Base-by-base conservation (phyloP, 139 green algal species). In the Haematococcus lacustris region DNA sequence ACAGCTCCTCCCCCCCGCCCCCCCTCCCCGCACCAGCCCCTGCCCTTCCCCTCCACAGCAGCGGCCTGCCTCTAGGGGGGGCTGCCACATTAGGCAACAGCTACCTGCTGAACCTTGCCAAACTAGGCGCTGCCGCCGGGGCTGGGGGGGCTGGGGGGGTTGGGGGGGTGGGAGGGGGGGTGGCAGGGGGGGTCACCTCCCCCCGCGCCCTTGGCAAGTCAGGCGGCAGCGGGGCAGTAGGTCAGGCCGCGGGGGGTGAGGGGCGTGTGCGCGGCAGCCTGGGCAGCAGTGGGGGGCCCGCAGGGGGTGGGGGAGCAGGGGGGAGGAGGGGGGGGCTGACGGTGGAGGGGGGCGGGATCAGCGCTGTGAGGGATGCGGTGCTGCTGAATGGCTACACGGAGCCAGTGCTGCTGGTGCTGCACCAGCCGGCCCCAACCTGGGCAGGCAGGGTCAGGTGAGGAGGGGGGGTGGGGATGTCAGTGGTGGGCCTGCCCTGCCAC, bases 341-440 rank as follows among this genome's bases (percentile, higher is more conserved):
- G 26, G 68, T 1, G 17, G 65, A 17, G 7, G 47, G 38, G 28
- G 3, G 63, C 26, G 61, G 33, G n/a, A 39, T 60, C 13, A 65
- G 38, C 25, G 73, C 90, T 74, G 88, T 95, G 23, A 75, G 83
- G 23, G 87, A 95, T 73, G 78, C 80, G 0, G 81, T 78, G 1
- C 97, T 97, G 70, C 84, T 97, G 51, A 88, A 96, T 70, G 91
- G 92, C 26, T 97, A 94, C 79, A 92, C 78, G 38, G 93, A 97
- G 80, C 92, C 93, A 0, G 87, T 93, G 73, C 77, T 97, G 76
- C 78, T 95, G 47, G 35, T 98, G 38, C 83, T 97, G 70, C 88
- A 96, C 68, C 93, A 98, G 78, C 70, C 67, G 0, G 76, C 88
- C 35, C 89, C 91, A 13, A 96, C 91, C 28, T 98, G 92, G 91